Conservation (phyloP, 495 filamentous ascomycete genomes). For the Niebla homalea region DNA sequence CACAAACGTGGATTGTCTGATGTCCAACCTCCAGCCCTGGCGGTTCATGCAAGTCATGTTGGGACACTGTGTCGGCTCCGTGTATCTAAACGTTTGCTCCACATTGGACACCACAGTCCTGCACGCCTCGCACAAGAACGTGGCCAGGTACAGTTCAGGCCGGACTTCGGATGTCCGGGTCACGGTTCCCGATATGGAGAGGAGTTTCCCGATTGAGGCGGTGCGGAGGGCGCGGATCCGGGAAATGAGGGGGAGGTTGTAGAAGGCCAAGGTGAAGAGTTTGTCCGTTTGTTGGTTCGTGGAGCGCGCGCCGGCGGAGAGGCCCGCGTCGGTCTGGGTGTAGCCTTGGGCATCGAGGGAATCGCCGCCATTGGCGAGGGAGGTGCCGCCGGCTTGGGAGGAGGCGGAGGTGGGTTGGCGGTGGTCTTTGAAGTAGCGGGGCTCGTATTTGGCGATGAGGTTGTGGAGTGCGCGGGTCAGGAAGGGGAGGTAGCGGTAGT, state of each 20-base stretch:
- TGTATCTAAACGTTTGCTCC: slow-evolving; percentile 96
- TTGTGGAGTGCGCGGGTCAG: slow-evolving; percentile 82
- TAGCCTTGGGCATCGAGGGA: slow-evolving; percentile 54
- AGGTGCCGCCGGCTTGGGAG: slow-evolving; percentile 36
- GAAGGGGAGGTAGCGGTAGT: slow-evolving; percentile 92
- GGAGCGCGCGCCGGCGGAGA: slow-evolving; percentile 43
- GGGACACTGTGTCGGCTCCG: slow-evolving; percentile 89
- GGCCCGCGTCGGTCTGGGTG: slow-evolving; percentile 47
- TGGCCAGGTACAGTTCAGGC: slow-evolving; percentile 81
- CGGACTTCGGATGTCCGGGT: slow-evolving; percentile 94
- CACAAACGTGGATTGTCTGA: slow-evolving; percentile 91
- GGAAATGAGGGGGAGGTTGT: slow-evolving; percentile 90
- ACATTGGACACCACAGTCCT: slow-evolving; percentile 70
- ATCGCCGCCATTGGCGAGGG: slow-evolving; percentile 14
- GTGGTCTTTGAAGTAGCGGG: slow-evolving; percentile 84
- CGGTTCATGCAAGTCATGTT: slow-evolving; percentile 87
- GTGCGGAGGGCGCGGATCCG: slow-evolving; percentile 81
- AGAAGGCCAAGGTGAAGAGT: slow-evolving; percentile 87
- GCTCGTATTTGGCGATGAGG: slow-evolving; percentile 85
- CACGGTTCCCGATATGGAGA: slow-evolving; percentile 91
- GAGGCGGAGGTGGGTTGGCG: slow-evolving; percentile 55
- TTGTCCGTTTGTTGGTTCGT: slow-evolving; percentile 95
- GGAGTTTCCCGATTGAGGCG: slow-evolving; percentile 77
- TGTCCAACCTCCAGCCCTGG: slow-evolving; percentile 82
- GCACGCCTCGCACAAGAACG: slow-evolving; percentile 85